phyloP scores from a whole-genome alignment of 2,329 filamentous ascomycete genomes.

The Colletotrichum graminicola region DNA sequence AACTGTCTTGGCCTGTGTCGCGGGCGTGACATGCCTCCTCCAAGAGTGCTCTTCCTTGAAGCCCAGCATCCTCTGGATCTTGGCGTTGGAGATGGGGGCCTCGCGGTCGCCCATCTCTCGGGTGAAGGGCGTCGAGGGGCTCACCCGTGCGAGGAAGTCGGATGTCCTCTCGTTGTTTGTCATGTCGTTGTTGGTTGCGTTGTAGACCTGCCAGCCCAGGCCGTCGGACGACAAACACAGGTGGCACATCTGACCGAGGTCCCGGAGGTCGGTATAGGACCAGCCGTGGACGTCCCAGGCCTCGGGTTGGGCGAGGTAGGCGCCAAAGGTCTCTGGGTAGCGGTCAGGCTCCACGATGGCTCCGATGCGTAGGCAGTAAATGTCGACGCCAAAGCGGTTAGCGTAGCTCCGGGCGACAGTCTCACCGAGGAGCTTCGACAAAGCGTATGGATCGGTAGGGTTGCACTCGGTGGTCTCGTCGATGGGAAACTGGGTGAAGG shows the following conservation, averaged over 20 bases:
- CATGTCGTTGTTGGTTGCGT: conserved; percentile 73
- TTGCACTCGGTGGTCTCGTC: conserved; percentile 70
- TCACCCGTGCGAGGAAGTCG: conserved; percentile 63
- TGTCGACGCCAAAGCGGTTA: conserved; percentile 66
- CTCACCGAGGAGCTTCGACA: conserved; percentile 71
- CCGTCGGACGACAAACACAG: conserved; percentile 64
- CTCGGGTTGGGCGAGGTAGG: conserved; percentile 62
- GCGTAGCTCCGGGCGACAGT: conserved; percentile 68
- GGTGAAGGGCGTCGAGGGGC: conserved; percentile 63
- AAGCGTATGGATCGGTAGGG: conserved; percentile 72
- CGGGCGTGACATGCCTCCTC: conserved; percentile 48
- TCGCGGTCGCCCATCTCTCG: conserved; percentile 69
- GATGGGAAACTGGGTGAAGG: conserved; percentile 69
- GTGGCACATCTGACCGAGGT: conserved; percentile 72
- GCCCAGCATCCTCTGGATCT: conserved; percentile 69
- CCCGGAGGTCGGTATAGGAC: conserved; percentile 73
- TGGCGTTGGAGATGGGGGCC: conserved; percentile 71
- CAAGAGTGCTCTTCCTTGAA: conserved; percentile 71
- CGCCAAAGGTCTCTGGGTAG: conserved; percentile 65
- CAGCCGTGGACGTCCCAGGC: conserved; percentile 69
- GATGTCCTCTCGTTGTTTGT: conserved; percentile 65
- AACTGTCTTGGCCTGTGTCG: background rate
- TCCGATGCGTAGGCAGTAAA: conserved; percentile 72
- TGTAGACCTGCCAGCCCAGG: conserved; percentile 73
- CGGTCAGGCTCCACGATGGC: conserved; percentile 73